These are phyloP conservation scores for Aureobasidium namibiae DNA, from an alignment of 2,329 filamentous ascomycete genomes.

Conservation along the genomic window DNA sequence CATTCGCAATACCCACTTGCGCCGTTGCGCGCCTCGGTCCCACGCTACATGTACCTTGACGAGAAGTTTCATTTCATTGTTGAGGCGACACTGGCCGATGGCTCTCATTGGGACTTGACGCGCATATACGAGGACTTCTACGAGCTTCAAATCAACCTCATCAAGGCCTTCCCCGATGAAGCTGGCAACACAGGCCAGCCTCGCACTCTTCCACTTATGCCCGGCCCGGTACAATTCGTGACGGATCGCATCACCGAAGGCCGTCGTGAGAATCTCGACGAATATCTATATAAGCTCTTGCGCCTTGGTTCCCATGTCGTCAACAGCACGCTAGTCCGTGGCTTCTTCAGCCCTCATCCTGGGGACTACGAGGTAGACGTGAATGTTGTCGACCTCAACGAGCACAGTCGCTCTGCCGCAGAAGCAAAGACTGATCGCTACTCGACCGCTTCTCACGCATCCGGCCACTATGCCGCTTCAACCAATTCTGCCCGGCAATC, in stretches of 20 bases:
- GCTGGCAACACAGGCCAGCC: slow-evolving; percentile 72
- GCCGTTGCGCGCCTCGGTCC: slow-evolving; percentile 76
- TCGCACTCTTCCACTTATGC: slow-evolving; percentile 91
- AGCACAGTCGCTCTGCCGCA: slow-evolving; percentile 61
- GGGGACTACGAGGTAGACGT: slow-evolving; percentile 91
- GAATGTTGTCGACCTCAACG: slow-evolving; percentile 45
- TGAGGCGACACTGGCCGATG: slow-evolving; percentile 82
- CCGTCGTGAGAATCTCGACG: slow-evolving; percentile 82
- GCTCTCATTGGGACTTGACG: slow-evolving; percentile 83
- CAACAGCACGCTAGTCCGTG: slow-evolving; percentile 72
- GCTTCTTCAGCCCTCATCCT: slow-evolving; percentile 82
- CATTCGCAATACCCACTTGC: slow-evolving; percentile 48
- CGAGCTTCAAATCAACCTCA: slow-evolving; percentile 91
- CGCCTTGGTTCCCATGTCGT: slow-evolving; percentile 77
- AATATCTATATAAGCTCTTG: slow-evolving; percentile 89
- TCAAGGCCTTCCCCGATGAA: slow-evolving; percentile 85
- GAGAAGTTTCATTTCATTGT: slow-evolving; percentile 99
- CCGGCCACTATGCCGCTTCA: background rate
- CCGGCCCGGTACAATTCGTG: slow-evolving; percentile 92
- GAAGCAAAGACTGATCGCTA: slow-evolving; percentile 37
- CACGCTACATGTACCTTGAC: slow-evolving; percentile 89
- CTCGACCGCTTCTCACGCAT: slow-evolving; percentile 23
- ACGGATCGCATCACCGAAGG: slow-evolving; percentile 97
- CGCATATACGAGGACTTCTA: slow-evolving; percentile 98
- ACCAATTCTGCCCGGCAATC: slow-evolving; percentile 17